Evolutionary conservation across 352 stramenopile species (phyloP).

Genomic region (Pythium brachiatum): DNA sequence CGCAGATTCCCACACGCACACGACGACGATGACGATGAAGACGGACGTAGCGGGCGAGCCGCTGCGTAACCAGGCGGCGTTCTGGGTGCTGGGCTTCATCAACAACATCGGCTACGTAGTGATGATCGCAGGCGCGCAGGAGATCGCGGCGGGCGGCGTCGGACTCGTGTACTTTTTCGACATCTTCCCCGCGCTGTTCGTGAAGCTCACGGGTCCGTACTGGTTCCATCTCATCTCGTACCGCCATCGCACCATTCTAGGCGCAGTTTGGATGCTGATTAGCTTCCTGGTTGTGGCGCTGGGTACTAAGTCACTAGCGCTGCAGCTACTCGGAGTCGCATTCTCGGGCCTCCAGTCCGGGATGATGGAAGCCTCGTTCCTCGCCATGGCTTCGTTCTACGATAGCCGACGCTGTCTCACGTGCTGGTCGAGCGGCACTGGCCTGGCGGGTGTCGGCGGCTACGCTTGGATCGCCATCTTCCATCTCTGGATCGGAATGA

Average conservation of each 20-base stretch:
- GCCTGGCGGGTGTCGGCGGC: conserved; percentile 88
- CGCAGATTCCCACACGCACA: background rate
- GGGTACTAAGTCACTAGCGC: conserved; percentile 46
- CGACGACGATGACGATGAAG: background rate
- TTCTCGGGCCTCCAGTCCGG: conserved; percentile 85
- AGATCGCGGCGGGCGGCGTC: conserved; percentile 89
- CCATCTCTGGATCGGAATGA: conserved; percentile 60
- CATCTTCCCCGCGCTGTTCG: conserved; percentile 84
- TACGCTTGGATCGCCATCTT: conserved; percentile 88
- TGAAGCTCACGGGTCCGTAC: conserved; percentile 90
- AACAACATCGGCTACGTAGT: conserved; percentile 95
- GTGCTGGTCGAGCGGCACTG: conserved; percentile 92
- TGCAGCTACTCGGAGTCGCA: conserved; percentile 88
- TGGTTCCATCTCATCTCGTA: conserved; percentile 95
- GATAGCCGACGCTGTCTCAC: conserved; percentile 78
- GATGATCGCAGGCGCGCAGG: conserved; percentile 93
- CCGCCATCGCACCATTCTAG: conserved; percentile 63
- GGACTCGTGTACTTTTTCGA: conserved; percentile 92
- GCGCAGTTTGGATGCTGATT: conserved; percentile 74
- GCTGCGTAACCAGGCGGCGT: conserved; percentile 72
- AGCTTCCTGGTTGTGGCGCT: conserved; percentile 77
- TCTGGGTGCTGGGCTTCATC: conserved; percentile 91
- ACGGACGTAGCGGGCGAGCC: conserved; percentile 25
- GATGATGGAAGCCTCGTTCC: conserved; percentile 89
- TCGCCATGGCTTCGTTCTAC: conserved; percentile 86